Conservation (phyloP, 176 grass and related monocot species). For the Ensete glaucum region DNA sequence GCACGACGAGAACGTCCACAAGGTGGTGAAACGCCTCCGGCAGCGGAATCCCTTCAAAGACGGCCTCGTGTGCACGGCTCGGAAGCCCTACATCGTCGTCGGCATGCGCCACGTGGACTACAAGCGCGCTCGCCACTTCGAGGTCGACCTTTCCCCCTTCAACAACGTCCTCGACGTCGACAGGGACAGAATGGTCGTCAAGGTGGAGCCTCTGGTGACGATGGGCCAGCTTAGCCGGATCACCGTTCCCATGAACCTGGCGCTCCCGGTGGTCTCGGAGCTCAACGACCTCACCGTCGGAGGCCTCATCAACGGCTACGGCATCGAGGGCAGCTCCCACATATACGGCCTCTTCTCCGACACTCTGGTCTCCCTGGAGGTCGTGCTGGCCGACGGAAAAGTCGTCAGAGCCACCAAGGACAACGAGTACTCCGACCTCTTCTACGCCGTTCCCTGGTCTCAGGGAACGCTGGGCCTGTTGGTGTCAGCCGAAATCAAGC, state of each 20-base stretch:
- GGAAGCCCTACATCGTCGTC: constrained; percentile 81
- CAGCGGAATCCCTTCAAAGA: constrained; percentile 84
- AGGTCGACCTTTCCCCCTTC: constrained; percentile 82
- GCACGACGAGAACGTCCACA: constrained; percentile 68
- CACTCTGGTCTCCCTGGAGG: constrained; percentile 64
- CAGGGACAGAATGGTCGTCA: constrained; percentile 75
- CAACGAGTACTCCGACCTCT: constrained; percentile 75
- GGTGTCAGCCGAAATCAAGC: constrained; percentile 80
- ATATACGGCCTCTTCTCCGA: constrained; percentile 86
- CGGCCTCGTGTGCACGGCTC: constrained; percentile 80
- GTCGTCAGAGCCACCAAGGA: constrained; percentile 86
- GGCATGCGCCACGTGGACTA: constrained; percentile 95
- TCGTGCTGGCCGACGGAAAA: constrained; percentile 65
- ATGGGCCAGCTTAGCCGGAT: constrained; percentile 80
- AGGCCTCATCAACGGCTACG: constrained; percentile 85
- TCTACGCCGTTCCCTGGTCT: constrained; percentile 86
- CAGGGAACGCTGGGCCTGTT: constrained; percentile 83
- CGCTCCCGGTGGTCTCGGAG: constrained; percentile 65
- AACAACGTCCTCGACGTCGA: constrained; percentile 78
- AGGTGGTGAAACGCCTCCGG: constrained; percentile 72
- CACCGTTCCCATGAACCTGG: constrained; percentile 81
- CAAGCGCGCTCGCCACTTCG: constrained; percentile 70
- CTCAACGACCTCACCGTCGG: constrained; percentile 90
- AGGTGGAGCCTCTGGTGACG: constrained; percentile 76
- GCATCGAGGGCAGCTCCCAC: constrained; percentile 88